Conservation (phyloP, 2,329 filamentous ascomycete species). For the Colletotrichum siamense region DNA sequence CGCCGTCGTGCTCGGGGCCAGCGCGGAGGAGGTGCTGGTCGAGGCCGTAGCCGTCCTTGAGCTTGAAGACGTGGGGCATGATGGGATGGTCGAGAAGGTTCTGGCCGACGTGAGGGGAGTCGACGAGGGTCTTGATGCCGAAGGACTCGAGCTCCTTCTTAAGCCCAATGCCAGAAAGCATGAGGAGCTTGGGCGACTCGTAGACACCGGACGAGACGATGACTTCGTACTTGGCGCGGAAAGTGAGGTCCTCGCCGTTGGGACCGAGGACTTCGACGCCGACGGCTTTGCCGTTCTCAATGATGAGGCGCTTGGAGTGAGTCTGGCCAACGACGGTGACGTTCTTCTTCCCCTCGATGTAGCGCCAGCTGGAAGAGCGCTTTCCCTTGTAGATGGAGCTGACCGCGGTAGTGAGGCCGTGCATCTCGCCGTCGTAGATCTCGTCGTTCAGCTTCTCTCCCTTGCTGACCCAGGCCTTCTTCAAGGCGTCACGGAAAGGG, state of each 20-base stretch:
- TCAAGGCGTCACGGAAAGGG: constrained; percentile 55
- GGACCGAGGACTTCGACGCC: constrained; percentile 52
- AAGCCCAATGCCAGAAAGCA: constrained; percentile 69
- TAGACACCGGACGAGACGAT: constrained; percentile 59
- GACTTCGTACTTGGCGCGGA: constrained; percentile 55
- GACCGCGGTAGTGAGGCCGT: constrained; percentile 57
- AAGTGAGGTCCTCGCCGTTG: constrained; percentile 41
- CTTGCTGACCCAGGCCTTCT: constrained; percentile 57
- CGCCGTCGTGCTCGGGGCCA: constrained; percentile 36
- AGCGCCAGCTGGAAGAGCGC: constrained; percentile 57
- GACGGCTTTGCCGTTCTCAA: constrained; percentile 48
- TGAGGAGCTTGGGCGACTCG: constrained; percentile 69
- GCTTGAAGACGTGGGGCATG: constrained; percentile 53
- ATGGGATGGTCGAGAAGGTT: constrained; percentile 69
- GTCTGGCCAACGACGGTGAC: constrained; percentile 54
- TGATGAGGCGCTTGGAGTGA: constrained; percentile 58
- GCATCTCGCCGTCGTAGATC: constrained; percentile 61
- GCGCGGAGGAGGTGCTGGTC: constrained; percentile 46
- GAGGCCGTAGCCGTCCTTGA: constrained; percentile 45
- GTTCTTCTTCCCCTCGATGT: constrained; percentile 58
- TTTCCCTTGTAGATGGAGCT: constrained; percentile 64
- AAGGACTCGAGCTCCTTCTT: constrained; percentile 54
- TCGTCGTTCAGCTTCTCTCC: constrained; percentile 57
- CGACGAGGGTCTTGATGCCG: constrained; percentile 57
- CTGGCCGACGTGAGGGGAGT: constrained; percentile 67